phyloP scores from a whole-genome alignment of 768 basidiomycete genomes.

The Lactarius trivialis region DNA sequence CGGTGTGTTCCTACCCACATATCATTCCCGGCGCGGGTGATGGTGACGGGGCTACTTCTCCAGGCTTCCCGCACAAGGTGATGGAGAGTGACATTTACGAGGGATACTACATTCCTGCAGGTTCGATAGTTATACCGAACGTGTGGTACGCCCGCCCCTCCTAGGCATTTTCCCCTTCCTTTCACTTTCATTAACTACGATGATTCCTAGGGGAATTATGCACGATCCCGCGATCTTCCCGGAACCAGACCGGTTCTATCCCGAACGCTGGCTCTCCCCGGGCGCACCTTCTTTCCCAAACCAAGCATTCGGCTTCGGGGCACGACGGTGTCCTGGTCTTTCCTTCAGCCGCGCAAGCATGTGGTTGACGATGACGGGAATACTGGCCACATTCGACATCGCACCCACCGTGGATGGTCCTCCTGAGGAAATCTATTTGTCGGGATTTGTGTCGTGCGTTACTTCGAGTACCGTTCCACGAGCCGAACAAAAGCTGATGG shows the following conservation, averaged over 20 bases:
- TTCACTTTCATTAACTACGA: too few species aligned
- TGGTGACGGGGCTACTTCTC: neutral
- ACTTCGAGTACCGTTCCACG: neutral
- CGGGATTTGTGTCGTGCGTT: neutral
- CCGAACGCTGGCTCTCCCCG: neutral
- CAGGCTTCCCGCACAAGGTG: neutral
- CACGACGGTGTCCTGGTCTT: neutral
- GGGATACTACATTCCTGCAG: neutral
- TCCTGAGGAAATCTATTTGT: neutral
- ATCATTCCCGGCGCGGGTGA: neutral
- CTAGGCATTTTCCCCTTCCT: too few species aligned
- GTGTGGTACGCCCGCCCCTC: too few species aligned
- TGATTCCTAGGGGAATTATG: neutral
- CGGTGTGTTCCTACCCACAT: neutral
- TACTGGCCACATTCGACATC: neutral
- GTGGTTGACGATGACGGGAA: neutral
- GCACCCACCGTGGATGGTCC: neutral
- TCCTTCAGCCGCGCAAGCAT: neutral
- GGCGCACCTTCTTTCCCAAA: neutral
- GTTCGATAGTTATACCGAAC: neutral
- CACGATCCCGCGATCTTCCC: neutral
- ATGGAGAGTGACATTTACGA: neutral
- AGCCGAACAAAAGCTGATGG: neutral
- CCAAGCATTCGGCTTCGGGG: neutral
- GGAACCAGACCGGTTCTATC: neutral